Conservation (phyloP, 1,284 basidiomycete species). For the Coriolopsis trogii region DNA sequence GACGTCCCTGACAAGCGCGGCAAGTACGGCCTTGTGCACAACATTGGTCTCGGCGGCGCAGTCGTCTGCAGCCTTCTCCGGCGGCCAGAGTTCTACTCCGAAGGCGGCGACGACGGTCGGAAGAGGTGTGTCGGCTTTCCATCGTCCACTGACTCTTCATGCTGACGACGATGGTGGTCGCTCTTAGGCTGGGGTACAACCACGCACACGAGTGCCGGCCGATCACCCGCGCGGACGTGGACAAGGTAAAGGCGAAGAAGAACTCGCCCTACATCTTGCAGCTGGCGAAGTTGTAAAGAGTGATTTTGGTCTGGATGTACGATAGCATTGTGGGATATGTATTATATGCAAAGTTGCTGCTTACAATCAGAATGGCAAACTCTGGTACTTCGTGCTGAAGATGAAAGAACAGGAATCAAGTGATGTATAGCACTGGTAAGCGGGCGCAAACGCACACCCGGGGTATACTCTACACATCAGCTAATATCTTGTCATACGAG, state of each 20-base stretch:
- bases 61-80: conserved; percentile 76
- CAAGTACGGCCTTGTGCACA: conserved; percentile 83
- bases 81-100: conserved; percentile 71
- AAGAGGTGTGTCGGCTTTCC: conserved; percentile 49
- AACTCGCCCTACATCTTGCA: conserved; percentile 33
- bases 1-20: conserved; percentile 64
- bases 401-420: not conserved
- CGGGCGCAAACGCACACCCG: too few relatives aligned
- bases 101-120: conserved; percentile 65
- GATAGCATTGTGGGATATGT: not conserved
- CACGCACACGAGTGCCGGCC: conserved; percentile 71
- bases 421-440: not conserved
- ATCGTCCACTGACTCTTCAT: too few relatives aligned
- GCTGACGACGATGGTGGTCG: not conserved
- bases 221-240: conserved; percentile 63
- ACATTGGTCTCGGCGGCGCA: conserved; percentile 81
- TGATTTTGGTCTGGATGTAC: not conserved
- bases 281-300: conserved; percentile 28
- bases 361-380: not conserved
- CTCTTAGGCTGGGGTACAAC: conserved; percentile 73
- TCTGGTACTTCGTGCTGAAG: too few relatives aligned
- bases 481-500: too few relatives aligned
- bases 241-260: conserved; percentile 74
- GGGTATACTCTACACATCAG: too few relatives aligned
- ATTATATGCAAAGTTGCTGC: too few relatives aligned